Evolutionary conservation across 495 filamentous ascomycete species (phyloP), one percentile per base, ranked within the genome.

Genomic region (Aspergillus carlsbadensis): DNA sequence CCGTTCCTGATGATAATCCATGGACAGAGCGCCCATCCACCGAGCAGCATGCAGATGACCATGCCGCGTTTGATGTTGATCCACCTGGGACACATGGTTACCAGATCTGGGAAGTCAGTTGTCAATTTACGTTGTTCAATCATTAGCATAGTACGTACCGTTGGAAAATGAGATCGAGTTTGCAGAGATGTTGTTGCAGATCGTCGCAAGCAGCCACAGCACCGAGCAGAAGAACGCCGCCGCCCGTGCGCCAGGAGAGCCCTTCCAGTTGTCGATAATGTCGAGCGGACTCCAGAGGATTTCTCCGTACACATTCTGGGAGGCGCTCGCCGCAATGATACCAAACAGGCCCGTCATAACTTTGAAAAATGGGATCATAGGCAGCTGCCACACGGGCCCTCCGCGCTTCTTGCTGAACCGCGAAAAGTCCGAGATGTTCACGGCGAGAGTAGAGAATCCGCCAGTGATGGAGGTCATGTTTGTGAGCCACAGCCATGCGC

Each of bases 391-490:
- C 17, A 54, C 24, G 4, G 24, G 51, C 18, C 51, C 22, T 5
- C 51, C 51, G 18, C 39, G 51, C 33, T 54, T 54, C 40, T 54
- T 54, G 51, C 51, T 54, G 39, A 54, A 54, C 4, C 51, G 51
- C 2, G 51, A 54, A 17, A 54, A 54, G 18, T 54, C 51, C 2
- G 51, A 54, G 17, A 54, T 54, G 24, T 54, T 54, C 24, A 54
- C 51, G 1, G 51, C 51, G n/a, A 54, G 29, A 10, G 51, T 54
- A 0, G 51, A 54, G n/a, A 54, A 54, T 1, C 51, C 51, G 10
- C 51, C 51, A 14, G 51, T 54, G 10, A 54, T 42, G 0, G 51
- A 54, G 4, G 51, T 54, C 51, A 54, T 54, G 24, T 41, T 54
- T 26, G 31, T 43, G 6, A 54, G 39, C 51, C 51, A 54, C 14